These are phyloP conservation scores for Wickerhamiella domercqiae DNA, from an alignment of 805 yeast genomes.

Conservation along the genomic window DNA sequence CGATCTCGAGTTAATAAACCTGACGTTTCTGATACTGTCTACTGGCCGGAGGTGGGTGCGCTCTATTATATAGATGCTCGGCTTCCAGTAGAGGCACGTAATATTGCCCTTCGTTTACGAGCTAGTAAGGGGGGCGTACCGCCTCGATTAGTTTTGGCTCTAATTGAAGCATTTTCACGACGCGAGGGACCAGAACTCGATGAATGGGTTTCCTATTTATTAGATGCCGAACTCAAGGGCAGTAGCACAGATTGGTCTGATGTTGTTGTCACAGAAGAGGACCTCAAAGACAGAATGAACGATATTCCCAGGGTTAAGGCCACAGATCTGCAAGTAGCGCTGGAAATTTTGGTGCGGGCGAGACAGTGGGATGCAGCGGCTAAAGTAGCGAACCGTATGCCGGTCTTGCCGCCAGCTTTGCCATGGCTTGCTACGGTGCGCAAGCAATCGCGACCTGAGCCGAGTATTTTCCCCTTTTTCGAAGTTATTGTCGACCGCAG, in stretches of 20 bases:
- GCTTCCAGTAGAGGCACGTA: slow-evolving; percentile 8
- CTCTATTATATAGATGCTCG: slow-evolving; percentile 17
- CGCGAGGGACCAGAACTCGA: not conserved
- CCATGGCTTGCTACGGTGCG: not conserved
- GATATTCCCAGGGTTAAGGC: not conserved
- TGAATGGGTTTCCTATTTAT: not conserved
- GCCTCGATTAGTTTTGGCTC: slow-evolving; percentile 7
- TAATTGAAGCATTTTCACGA: slow-evolving; percentile 4
- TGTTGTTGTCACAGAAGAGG: not conserved
- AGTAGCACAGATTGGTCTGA: not conserved
- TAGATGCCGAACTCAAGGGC: not conserved
- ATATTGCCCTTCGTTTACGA: slow-evolving; percentile 7
- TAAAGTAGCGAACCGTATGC: slow-evolving; percentile 1
- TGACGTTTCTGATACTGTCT: slow-evolving; percentile 8
- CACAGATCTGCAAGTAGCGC: not conserved
- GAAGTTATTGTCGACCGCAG: slow-evolving; percentile 1
- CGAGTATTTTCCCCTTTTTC: slow-evolving; percentile 3
- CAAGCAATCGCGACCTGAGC: not conserved
- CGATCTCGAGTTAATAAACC: slow-evolving; percentile 7
- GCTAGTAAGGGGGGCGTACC: slow-evolving; percentile 2
- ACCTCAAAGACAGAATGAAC: not conserved
- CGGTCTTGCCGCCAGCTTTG: not conserved
- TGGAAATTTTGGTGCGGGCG: not conserved
- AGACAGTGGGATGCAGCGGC: not conserved
- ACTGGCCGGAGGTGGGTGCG: slow-evolving; percentile 17